Evolutionary conservation across 139 green algal species (phyloP), one percentile per base, ranked within the genome.

Genomic region (Chlamydomonas sp.): DNA sequence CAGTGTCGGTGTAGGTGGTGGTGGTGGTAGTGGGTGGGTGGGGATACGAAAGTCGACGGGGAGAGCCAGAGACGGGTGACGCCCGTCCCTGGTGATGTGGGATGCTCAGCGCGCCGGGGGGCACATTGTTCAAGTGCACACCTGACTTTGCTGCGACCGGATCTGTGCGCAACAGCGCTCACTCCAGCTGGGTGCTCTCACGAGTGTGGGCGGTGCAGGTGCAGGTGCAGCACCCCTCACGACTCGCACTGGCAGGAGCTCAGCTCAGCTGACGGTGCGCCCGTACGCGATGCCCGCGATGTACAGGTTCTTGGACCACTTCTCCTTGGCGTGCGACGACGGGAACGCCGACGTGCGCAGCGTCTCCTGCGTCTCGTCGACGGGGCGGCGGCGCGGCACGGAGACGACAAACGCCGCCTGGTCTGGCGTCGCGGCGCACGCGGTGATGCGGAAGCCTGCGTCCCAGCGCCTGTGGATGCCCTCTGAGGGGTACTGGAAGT

Each of bases 401-500:
- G 79, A 90, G 30, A 95, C 76, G 48, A 95, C 84, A 73, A 96
- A 92, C 0, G 90, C 89, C 4, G 71, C 73, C 76, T 97, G 91
- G 74, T 99, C 95, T 31, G 88, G 91, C 4, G 95, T 98, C 26
- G 93, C 91, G 2, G 95, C 95, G 77, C 89, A 96, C 5, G 88
- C 84, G 35, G 95, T 98, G 73, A 99, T 99, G 59, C 95, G 81
- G 81, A 94, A 99, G 39, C 93, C 58, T 35, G 31, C 38, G 37
- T 69, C 67, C 67, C 67, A 73, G 2, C 67, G 49, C 20, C 77
- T 35, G 76, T 86, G 80, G 74, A 86, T 86, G 74, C 80, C 80
- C 80, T 99, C 95, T 24, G 69, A 88, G 29, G 95, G 92, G 77
- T 99, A 99, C 86, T 98, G 90, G 83, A 98, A 99, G 85, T 99